phyloP scores from a whole-genome alignment of 805 yeast species.

The Zygosaccharomyces kombuchaensis region DNA sequence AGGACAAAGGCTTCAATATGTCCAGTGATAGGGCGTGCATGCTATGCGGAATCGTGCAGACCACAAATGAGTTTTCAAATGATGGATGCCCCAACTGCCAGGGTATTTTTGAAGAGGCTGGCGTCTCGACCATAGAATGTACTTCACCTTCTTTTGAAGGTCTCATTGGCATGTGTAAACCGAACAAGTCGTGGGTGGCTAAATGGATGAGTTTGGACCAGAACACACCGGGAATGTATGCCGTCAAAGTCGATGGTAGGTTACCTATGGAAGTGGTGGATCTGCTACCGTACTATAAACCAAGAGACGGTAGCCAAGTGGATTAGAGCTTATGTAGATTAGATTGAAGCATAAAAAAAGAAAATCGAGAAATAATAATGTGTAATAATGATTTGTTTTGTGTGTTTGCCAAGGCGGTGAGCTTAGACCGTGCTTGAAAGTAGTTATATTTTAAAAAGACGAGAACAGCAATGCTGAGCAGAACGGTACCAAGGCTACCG shows the following conservation, averaged over 20 bases:
- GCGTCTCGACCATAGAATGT: slow-evolving; percentile 83
- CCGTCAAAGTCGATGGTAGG: slow-evolving; percentile 88
- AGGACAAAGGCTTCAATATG: slow-evolving; percentile 10
- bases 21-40: slow-evolving; percentile 84
- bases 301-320: slow-evolving; percentile 86
- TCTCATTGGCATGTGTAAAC: slow-evolving; percentile 81
- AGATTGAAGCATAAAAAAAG: neutral
- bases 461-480: neutral
- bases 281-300: slow-evolving; percentile 76
- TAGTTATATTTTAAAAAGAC: neutral
- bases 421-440: neutral
- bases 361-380: neutral
- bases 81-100: slow-evolving; percentile 97
- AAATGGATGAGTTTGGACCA: slow-evolving; percentile 91
- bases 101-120: slow-evolving; percentile 75
- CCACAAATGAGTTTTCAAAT: slow-evolving; percentile 70
- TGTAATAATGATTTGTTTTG: neutral
- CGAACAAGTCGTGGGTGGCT: slow-evolving; percentile 90
- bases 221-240: slow-evolving; percentile 85
- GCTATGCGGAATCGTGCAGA: slow-evolving; percentile 91
- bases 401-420: neutral
- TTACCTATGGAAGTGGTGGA: slow-evolving; percentile 81
- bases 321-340: slow-evolving; percentile 37
- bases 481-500: slow-evolving; percentile 2
- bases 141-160: slow-evolving; percentile 98